phyloP scores from a whole-genome alignment of 495 filamentous ascomycete genomes.

The Penicillium bialowiezense region DNA sequence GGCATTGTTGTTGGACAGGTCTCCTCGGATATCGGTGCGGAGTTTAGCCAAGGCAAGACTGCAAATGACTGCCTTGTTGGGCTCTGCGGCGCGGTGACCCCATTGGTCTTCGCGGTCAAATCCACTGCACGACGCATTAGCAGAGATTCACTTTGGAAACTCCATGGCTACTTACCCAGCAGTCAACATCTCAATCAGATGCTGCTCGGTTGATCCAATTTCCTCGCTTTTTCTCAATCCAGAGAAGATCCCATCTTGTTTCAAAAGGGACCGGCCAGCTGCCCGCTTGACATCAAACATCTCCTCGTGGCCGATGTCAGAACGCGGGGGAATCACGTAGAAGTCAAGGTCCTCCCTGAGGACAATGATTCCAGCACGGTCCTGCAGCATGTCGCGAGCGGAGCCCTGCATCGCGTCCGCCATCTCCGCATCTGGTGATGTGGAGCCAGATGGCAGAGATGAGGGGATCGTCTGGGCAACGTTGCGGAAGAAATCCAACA shows the following conservation, averaged over 20 bases:
- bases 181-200: conserved; percentile 99
- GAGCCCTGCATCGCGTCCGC: conserved; percentile 68
- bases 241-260: conserved; percentile 94
- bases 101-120: conserved; percentile 94
- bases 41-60: conserved; percentile 89
- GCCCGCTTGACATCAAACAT: conserved; percentile 97
- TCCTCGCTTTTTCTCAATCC: conserved; percentile 93
- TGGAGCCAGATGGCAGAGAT: conserved; percentile 58
- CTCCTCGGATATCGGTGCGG: conserved; percentile 84
- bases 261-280: conserved; percentile 80
- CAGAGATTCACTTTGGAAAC: conserved; percentile 9
- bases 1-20: conserved; percentile 72
- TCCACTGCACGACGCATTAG: conserved; percentile 54
- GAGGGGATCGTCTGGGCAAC: conserved; percentile 92
- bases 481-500: conserved; percentile 97
- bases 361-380: conserved; percentile 95
- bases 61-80: conserved; percentile 97
- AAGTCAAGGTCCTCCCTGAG: conserved; percentile 96
- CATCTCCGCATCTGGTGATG: conserved; percentile 60
- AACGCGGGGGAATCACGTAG: conserved; percentile 87
- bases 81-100: conserved; percentile 94
- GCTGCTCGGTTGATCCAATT: conserved; percentile 93
- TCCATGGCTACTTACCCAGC: conserved; percentile 67
- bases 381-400: conserved; percentile 72
- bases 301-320: conserved; percentile 79